Conservation (phyloP, 2,329 filamentous ascomycete genomes). For the Paecilomyces sp. region DNA sequence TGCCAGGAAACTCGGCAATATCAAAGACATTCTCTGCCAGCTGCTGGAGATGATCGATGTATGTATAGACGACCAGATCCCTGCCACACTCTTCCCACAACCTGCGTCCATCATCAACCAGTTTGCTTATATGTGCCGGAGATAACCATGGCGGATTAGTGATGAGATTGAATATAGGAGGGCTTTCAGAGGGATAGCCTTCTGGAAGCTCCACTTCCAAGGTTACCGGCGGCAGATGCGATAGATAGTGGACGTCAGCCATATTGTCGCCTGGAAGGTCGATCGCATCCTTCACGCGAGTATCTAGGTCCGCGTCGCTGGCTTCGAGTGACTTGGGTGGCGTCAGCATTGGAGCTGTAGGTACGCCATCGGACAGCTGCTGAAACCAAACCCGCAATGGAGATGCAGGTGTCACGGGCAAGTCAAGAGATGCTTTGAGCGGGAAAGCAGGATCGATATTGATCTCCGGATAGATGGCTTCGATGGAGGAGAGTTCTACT, state of each 20-base stretch:
- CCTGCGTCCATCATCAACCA: conserved; percentile 40
- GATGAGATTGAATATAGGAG: conserved; percentile 44
- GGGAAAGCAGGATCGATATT: conserved; percentile 38
- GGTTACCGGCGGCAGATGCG: conserved; percentile 50
- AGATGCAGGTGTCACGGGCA: conserved; percentile 48
- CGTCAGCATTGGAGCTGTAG: conserved; percentile 27
- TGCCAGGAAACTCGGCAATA: conserved; percentile 31
- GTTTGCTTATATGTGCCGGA: conserved; percentile 30
- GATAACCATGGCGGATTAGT: conserved; percentile 50
- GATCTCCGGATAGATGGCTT: conserved; percentile 58
- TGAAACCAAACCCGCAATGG: conserved; percentile 44
- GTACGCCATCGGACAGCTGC: conserved; percentile 25
- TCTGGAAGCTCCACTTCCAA: conserved; percentile 47
- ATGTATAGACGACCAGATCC: conserved; percentile 51
- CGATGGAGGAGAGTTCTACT: conserved; percentile 53
- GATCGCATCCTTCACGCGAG: conserved; percentile 16
- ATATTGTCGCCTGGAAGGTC: conserved; percentile 10
- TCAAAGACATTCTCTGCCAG: conserved; percentile 50
- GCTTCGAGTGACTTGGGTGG: conserved; percentile 36
- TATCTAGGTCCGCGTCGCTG: conserved; percentile 11
- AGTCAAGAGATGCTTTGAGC: conserved; percentile 47
- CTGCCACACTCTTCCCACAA: conserved; percentile 56
- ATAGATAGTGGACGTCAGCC: conserved; percentile 40
- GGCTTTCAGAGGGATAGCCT: conserved; percentile 47
- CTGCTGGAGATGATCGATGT: conserved; percentile 55